Base-by-base conservation (phyloP, 2,329 filamentous ascomycete species). In the Cryphonectria nitschkei region DNA sequence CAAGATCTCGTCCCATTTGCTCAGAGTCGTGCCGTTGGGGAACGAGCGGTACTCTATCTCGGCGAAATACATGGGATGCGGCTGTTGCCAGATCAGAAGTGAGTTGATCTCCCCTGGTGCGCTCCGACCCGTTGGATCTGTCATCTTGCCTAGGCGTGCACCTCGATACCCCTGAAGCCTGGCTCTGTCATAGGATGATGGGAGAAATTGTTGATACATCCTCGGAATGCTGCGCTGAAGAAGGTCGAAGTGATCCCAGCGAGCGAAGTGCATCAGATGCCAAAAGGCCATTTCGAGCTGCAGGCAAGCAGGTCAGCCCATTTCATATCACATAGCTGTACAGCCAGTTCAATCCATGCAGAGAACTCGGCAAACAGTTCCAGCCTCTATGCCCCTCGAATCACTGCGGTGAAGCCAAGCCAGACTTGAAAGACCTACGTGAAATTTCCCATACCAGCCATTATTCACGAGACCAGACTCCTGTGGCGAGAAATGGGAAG, bases 51-150 rank as follows among this genome's bases (percentile, higher is more conserved):
- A 89, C 75, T 88, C 85, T 26, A 85, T 78, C 76, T 89, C 87
- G 0, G 88, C 88, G 74, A 89, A 87, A 75, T 87, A 88, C 81
- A 89, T 86, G 0, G 85, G 82, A 75, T 90, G 88, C 9, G 87
- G 87, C 74, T 89, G 88, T 74, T 90, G 88, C 88, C 88, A 90
- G 70, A 89, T 86, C 3, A 90, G 79, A 1, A 90, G 79, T 13
- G 84, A 85, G 76, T 90, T 90, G 76, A 90, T 89, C 73, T 88
- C 85, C 2, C 88, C 88, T 0, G 88, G 87, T 1, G 87, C 85
- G 63, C 83, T 86, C 14, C 85, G 81, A 37, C 87, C 86, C 0
- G 82, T 84, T 0, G 86, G 85, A 75, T 89, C 87, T 13, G 83
- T 87, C 87, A 89, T 89, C 75, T 89, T 87, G 66, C 75, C 85